Conservation (phyloP, 2,329 filamentous ascomycete species). For the Sarocladium brachiariae region DNA sequence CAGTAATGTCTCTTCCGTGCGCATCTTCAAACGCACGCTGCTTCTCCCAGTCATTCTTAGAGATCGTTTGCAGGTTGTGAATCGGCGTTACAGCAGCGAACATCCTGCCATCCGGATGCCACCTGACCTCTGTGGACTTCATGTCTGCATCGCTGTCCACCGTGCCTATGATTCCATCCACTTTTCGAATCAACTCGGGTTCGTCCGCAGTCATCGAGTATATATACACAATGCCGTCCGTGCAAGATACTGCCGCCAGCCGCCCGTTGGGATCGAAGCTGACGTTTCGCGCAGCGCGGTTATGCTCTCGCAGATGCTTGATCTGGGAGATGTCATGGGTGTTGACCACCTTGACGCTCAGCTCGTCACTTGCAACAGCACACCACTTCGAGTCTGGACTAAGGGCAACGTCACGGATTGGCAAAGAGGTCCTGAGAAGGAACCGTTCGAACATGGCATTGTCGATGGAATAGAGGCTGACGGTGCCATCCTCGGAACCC, state of each 20-base stretch:
- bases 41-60: conserved; percentile 82
- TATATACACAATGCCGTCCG: conserved; percentile 82
- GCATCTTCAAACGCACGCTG: conserved; percentile 73
- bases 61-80: conserved; percentile 78
- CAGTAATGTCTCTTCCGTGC: conserved; percentile 78
- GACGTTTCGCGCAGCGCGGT: conserved; percentile 83
- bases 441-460: conserved; percentile 71
- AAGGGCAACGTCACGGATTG: conserved; percentile 78
- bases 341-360: conserved; percentile 83
- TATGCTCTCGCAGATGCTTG: conserved; percentile 74
- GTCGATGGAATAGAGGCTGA: conserved; percentile 82
- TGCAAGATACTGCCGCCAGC: conserved; percentile 73
- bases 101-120: conserved; percentile 91
- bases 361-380: conserved; percentile 93
- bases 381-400: conserved; percentile 80
- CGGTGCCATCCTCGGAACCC: conserved; percentile 91
- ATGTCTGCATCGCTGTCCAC: conserved; percentile 68
- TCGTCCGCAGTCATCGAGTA: conserved; percentile 76
- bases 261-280: conserved; percentile 77
- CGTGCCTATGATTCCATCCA: conserved; percentile 78
- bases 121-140: conserved; percentile 62
- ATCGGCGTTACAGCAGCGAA: conserved; percentile 81
- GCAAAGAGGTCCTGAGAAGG: conserved; percentile 75
- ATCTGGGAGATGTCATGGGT: conserved; percentile 70
- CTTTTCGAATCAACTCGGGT: conserved; percentile 72